These are phyloP conservation scores for Porphyridium purpureum DNA, from an alignment of 23 red algal genomes.

Conservation along the genomic window DNA sequence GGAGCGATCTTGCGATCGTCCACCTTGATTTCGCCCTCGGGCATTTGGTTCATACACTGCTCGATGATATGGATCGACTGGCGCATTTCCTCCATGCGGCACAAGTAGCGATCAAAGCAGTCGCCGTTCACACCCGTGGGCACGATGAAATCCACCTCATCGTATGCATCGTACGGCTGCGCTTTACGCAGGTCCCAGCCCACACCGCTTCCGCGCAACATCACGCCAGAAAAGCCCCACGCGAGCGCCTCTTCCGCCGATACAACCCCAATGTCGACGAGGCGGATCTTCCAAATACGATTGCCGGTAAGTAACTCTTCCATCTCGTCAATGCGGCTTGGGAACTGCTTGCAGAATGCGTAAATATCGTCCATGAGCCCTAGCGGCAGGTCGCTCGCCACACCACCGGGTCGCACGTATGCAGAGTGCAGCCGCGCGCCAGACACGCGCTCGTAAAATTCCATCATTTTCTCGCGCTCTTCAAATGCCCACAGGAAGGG, in stretches of 20 bases:
- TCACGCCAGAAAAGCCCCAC: conserved; percentile 95
- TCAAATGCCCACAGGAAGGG: conserved; percentile 99
- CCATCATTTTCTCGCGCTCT: conserved; percentile 96
- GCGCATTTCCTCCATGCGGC: conserved; percentile 94
- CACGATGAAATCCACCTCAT: conserved; percentile 77
- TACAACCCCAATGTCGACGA: conserved; percentile 92
- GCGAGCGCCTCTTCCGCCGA: conserved; percentile 73
- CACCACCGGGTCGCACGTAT: conserved; percentile 87
- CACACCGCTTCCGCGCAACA: conserved; percentile 84
- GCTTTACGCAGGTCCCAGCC: conserved; percentile 91
- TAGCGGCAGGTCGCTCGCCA: conserved; percentile 76
- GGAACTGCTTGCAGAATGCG: conserved; percentile 69
- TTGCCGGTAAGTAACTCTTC: conserved; percentile 98
- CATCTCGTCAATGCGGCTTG: conserved; percentile 86
- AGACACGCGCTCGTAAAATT: conserved; percentile 96
- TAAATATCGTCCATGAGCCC: conserved; percentile 98
- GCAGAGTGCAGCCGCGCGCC: conserved; percentile 91
- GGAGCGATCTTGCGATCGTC: conserved; percentile 98
- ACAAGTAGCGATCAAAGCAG: conserved; percentile 89
- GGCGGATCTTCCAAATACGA: conserved; percentile 98
- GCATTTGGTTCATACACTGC: conserved; percentile 99
- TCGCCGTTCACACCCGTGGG: conserved; percentile 83
- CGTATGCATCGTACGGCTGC: conserved; percentile 94
- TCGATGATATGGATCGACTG: conserved; percentile 82
- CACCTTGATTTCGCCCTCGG: conserved; percentile 94